Evolutionary conservation across 2,329 filamentous ascomycete species (phyloP).

Genomic region (Colletotrichum gigasporum): DNA sequence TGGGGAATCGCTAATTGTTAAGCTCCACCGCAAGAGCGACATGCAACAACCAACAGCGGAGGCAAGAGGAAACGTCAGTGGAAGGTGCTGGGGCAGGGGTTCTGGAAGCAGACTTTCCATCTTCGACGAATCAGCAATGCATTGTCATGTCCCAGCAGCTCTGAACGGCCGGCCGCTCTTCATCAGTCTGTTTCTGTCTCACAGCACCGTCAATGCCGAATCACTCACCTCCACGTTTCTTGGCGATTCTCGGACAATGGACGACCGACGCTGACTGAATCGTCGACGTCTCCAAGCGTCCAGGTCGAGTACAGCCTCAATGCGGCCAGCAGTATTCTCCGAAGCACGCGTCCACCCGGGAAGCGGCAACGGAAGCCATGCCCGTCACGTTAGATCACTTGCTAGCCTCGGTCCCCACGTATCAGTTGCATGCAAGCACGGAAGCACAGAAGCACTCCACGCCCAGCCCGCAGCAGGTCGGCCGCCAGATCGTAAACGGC

Average conservation of each 20-base stretch:
- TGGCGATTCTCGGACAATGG: neutral
- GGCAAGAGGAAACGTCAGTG: neutral
- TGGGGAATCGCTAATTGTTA: neutral
- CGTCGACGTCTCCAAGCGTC: neutral
- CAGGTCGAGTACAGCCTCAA: neutral
- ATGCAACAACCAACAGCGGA: conserved; percentile 26
- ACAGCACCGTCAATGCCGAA: conserved; percentile 5
- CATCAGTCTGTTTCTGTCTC: neutral
- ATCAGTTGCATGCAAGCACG: conserved; percentile 26
- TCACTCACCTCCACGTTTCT: neutral
- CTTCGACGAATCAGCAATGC: neutral
- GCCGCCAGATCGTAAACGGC: conserved; percentile 14
- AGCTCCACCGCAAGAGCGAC: conserved; percentile 14
- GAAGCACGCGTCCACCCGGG: neutral
- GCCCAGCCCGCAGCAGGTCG: conserved; percentile 2
- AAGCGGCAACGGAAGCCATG: conserved; percentile 9
- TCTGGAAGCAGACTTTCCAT: neutral
- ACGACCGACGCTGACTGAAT: neutral
- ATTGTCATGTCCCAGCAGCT: neutral
- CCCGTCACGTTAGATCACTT: conserved; percentile 23
- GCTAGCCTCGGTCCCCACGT: conserved; percentile 11
- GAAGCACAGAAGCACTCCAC: conserved; percentile 8
- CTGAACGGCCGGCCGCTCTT: neutral
- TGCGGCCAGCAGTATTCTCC: conserved; percentile 10
- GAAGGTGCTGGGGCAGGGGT: neutral